These are phyloP conservation scores for Colletotrichum lini DNA, from an alignment of 2,329 filamentous ascomycete species.

Conservation along the genomic window DNA sequence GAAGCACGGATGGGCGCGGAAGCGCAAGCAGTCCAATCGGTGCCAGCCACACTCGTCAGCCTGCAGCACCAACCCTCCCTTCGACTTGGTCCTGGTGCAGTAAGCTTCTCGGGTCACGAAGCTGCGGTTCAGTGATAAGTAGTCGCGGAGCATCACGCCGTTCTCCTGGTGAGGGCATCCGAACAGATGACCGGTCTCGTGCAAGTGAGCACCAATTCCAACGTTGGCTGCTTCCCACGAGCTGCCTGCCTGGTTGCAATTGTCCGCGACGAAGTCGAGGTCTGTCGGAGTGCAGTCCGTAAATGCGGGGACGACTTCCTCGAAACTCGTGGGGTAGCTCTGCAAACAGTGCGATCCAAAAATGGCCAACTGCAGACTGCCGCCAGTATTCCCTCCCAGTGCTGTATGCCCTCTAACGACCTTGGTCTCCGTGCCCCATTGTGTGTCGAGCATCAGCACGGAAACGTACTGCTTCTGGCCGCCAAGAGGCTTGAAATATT, in stretches of 20 bases:
- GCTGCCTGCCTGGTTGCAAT: constrained; percentile 88
- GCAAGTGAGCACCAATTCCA: constrained; percentile 92
- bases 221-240: constrained; percentile 97
- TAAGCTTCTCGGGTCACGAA: constrained; percentile 88
- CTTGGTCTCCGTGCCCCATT: constrained; percentile 83
- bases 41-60: constrained; percentile 94
- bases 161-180: constrained; percentile 91
- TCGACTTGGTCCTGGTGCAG: constrained; percentile 87
- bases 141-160: constrained; percentile 94
- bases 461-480: constrained; percentile 93
- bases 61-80: constrained; percentile 80
- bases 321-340: constrained; percentile 89
- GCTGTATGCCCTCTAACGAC: constrained; percentile 86
- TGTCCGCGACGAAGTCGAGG: constrained; percentile 83
- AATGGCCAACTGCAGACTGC: constrained; percentile 81
- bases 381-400: constrained; percentile 80
- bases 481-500: constrained; percentile 80
- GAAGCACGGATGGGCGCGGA: constrained; percentile 93
- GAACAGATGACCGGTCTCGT: constrained; percentile 91
- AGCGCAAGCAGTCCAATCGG: constrained; percentile 87
- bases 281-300: constrained; percentile 93
- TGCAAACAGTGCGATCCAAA: constrained; percentile 95
- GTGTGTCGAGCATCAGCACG: constrained; percentile 86
- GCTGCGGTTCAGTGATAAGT: constrained; percentile 85
- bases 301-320: constrained; percentile 91